Evolutionary conservation across 495 filamentous ascomycete genomes (phyloP), one percentile per base, ranked within the genome.

Genomic region (Penicillium paxilli): DNA sequence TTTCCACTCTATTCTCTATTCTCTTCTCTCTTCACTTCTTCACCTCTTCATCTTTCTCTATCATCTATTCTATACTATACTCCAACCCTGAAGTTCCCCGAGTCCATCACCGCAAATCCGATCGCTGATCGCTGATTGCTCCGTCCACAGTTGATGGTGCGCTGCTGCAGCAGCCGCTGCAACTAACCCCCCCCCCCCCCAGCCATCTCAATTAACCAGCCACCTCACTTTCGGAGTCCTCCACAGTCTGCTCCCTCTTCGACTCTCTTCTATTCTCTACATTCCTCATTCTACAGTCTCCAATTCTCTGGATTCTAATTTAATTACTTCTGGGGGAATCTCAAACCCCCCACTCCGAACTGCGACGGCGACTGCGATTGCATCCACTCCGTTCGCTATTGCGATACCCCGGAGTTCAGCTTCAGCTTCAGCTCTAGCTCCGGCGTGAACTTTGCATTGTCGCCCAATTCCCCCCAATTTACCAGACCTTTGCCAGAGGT

Each of bases 121-220:
- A n/a, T n/a, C n/a, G n/a, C n/a, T n/a, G n/a, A n/a, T n/a, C n/a
- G n/a, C n/a, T n/a, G n/a, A n/a, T n/a, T n/a, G n/a, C n/a, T n/a
- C n/a, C n/a, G n/a, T n/a, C n/a, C n/a, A n/a, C n/a, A n/a, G n/a
- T 63, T 59, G 55, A 55, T 57, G 57, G 26, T 60, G 54, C 63
- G 62, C 62, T 63, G 62, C 64, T 55, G 40, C 22, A 48, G 58
- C 55, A 54, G 55, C 58, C 56, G 59, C 58, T 41, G 26, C 11
- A 28, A 11, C n/a, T n/a, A n/a, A n/a, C n/a, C n/a, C n/a, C n/a
- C n/a, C n/a, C n/a, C 49, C 57, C 59, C 64, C 64, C 64, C 64
- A 65, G 63, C 66, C 66, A 69, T 66, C 61, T 38, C 49, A 60
- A 64, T 66, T 69, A 68, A 66, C 63, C 63, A 65, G 58, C 64